Percentiles rank a stretch among this genome's conserved stretches.
Evolutionary conservation across 2,329 filamentous ascomycete species (phyloP).

Genomic region (Lachnellula cervina): DNA sequence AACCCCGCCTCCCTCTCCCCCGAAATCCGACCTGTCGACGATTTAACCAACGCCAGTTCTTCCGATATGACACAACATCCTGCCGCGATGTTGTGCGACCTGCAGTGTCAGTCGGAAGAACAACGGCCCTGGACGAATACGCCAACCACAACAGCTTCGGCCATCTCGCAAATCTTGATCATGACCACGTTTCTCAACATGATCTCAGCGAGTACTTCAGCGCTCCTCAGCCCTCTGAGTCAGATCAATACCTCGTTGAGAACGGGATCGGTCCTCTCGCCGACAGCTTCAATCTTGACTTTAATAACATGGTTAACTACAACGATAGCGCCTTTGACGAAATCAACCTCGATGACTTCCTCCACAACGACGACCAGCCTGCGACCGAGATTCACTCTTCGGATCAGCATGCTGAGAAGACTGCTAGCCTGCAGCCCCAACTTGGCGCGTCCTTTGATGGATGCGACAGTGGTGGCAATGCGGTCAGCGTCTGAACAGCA

Average conservation of each 20-base stretch:
- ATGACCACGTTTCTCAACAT: constrained; percentile 58
- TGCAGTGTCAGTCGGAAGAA: constrained; percentile 94
- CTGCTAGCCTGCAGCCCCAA: constrained; percentile 69
- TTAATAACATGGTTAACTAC: constrained; percentile 64
- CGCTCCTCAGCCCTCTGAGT: constrained; percentile 62
- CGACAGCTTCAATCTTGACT: constrained; percentile 60
- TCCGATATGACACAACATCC: constrained; percentile 99
- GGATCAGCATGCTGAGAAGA: constrained; percentile 35
- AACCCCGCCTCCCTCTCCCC: constrained; percentile 60
- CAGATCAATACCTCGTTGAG: constrained; percentile 74
- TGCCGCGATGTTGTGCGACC: constrained; percentile 99
- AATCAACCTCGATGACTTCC: constrained; percentile 48
- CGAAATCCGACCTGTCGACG: constrained; percentile 47
- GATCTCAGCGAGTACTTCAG: constrained; percentile 66
- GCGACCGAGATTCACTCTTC: constrained; percentile 32
- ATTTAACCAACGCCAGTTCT: constrained; percentile 36
- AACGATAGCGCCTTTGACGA: constrained; percentile 47
- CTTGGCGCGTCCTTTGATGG: constrained; percentile 67
- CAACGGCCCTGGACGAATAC: constrained; percentile 31
- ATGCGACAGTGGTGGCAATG: constrained; percentile 71
- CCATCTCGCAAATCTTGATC: constrained; percentile 42
- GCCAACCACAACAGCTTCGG: constrained; percentile 20
- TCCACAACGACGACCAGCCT: constrained; percentile 44
- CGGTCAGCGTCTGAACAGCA: constrained; percentile 59
- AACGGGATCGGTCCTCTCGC: constrained; percentile 70